A percentile compares a stretch with the other conserved stretches of the same genome.
phyloP scores from a whole-genome alignment of 2,329 filamentous ascomycete genomes.

The Tolypocladium capitatum region DNA sequence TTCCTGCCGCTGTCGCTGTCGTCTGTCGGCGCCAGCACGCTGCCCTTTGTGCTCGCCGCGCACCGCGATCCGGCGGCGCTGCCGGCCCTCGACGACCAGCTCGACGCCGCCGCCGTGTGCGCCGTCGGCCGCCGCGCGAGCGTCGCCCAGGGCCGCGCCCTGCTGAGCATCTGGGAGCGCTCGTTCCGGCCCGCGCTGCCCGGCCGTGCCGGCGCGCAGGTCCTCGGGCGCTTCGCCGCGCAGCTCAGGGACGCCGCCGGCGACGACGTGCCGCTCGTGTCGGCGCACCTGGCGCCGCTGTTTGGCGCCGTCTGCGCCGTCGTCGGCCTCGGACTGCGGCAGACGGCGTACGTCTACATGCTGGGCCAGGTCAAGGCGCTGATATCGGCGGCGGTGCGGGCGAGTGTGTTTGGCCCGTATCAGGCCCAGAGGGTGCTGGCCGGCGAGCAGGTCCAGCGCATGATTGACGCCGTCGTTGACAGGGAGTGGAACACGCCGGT shows the following conservation, averaged over 20 bases:
- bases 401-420: constrained; percentile 68
- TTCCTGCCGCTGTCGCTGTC: constrained; percentile 61
- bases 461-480: constrained; percentile 45
- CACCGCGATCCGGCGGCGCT: constrained; percentile 42
- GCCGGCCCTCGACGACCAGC: constrained; percentile 53
- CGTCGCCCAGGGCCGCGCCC: constrained; percentile 60
- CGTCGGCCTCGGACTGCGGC: constrained; percentile 44
- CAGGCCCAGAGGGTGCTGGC: constrained; percentile 65
- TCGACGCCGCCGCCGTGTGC: constrained; percentile 66
- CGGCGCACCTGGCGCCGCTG: constrained; percentile 57
- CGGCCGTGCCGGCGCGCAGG: constrained; percentile 8
- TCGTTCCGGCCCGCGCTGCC: constrained; percentile 37
- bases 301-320: constrained; percentile 53
- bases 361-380: constrained; percentile 65
- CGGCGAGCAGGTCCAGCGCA: constrained; percentile 38
- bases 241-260: constrained; percentile 18
- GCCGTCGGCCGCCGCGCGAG: constrained; percentile 67
- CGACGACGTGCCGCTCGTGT: constrained; percentile 26
- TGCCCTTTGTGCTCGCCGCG: constrained; percentile 62
- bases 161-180: constrained; percentile 65
- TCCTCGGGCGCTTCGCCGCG: constrained; percentile 21
- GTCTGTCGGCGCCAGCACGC: constrained; percentile 56
- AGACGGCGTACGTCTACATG: constrained; percentile 63
- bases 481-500: constrained; percentile 44
- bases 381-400: constrained; percentile 62